Evolutionary conservation across 768 basidiomycete species (phyloP), one percentile per base, ranked within the genome.

Genomic region (Neoboletus magnificus): DNA sequence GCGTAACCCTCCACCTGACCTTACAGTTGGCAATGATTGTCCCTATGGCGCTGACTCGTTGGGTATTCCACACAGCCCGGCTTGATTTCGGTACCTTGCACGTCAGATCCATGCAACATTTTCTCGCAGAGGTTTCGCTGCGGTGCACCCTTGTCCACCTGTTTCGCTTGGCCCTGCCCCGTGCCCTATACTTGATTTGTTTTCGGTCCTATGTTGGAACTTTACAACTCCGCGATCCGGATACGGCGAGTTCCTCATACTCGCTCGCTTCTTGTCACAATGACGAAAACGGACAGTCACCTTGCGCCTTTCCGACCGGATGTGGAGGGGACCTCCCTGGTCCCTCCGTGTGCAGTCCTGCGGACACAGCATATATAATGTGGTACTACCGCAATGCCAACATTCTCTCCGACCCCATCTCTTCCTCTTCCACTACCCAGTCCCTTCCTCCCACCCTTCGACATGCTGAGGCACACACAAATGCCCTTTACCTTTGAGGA

Each of bases 401-500:
- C 40, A 27, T 53, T 50, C 43, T 36, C 37, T 40, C 41, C 33
- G 23, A 25, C 36, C 44, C 50, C 48, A 2, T 13, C 32, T 33
- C 33, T 13, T 33, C 32, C 11, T 50, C 11, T 2, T 15, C 33
- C 33, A 33, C 44, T 40, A 32, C 30, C 42, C 23, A 22, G 27
- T 37, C 47, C 51, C 49, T 5, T 50, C 40, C 39, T 2, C 39
- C 48, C 41, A 12, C 15, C 46, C 36, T 3, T 56, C 49, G 33
- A 15, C 48, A 66, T 60, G 53, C 57, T 71, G 54, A 48, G 63
- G 29, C 55, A 59, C 42, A 45, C 43, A 23, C 71, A 67, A 43
- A 75, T 82, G 54, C 83, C 84, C 18, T 80, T 80, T 59, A 79
- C 79, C 44, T 77, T 88, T 42, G 87, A 89, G 68, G 87, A 89